Evolutionary conservation across 1,284 basidiomycete genomes (phyloP), one percentile per base, ranked within the genome.

Genomic region (Kwoniella shivajii): DNA sequence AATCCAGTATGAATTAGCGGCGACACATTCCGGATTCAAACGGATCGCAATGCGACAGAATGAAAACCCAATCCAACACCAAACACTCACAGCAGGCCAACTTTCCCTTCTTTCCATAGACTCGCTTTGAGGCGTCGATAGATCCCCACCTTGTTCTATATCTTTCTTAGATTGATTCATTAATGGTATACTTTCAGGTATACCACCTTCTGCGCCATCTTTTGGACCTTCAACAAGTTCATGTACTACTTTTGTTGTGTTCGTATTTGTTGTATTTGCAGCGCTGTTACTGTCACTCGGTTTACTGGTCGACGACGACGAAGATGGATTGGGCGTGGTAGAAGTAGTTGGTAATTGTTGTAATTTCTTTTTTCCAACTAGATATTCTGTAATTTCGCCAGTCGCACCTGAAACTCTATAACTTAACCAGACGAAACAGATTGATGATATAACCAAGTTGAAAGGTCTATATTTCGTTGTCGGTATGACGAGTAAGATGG

Each of bases 341-440:
- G 39, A 42, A 27, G 52, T 59, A 24, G 51, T 53, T 14, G 76
- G 73, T 18, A 65, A 22, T 0, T 69, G 68, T 11, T 72, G 49
- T 13, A 47, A 43, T 62, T 73, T 77, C 57, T 68, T 68, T 57
- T 75, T 72, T 30, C 80, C 78, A 60, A 89, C 90, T 48, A 90
- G 81, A 82, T 84, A 86, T 49, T 79, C 80, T 4, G 90, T 90
- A 56, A 92, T 78, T 55, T 86, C 82, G 18, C 84, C 84, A 0
- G 88, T 90, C 7, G 90, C 89, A 63, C 83, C 82, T 7, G 89
- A 85, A 47, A 90, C 85, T 63, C 84, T 84, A 73, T 92, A 83
- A 51, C 84, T 88, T 37, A 92, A 74, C 78, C 86, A 92, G 62
- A 92, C 78, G 76, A 93, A 93, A 70, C 88, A 82, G 36, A 85